These are phyloP conservation scores for Ensete glaucum DNA, from an alignment of 176 grass and related monocot species.

Conservation along the genomic window DNA sequence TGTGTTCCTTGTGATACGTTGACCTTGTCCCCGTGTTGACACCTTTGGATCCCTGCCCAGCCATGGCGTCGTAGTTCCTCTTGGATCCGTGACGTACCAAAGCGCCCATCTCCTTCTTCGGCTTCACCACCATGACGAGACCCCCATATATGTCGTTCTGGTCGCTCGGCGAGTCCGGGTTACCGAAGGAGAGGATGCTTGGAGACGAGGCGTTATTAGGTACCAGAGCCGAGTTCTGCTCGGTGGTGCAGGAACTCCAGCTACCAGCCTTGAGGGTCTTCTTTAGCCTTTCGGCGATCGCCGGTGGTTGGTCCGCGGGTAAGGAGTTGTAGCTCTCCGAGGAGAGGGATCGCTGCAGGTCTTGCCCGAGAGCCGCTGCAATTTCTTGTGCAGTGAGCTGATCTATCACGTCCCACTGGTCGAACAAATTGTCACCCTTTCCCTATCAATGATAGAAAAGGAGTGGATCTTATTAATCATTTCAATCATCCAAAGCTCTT, in stretches of 20 bases:
- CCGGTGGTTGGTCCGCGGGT: neutral
- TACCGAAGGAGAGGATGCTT: slow-evolving; percentile 80
- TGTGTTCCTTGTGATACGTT: slow-evolving; percentile 14
- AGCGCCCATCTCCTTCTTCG: slow-evolving; percentile 47
- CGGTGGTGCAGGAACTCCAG: slow-evolving; percentile 91
- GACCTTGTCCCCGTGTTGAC: neutral
- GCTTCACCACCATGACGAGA: slow-evolving; percentile 26
- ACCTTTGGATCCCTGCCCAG: slow-evolving; percentile 13
- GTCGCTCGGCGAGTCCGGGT: slow-evolving; percentile 11
- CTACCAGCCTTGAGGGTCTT: slow-evolving; percentile 61
- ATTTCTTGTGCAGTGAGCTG: slow-evolving; percentile 75
- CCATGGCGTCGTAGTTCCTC: slow-evolving; percentile 57
- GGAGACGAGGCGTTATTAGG: slow-evolving; percentile 49
- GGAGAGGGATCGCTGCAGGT: slow-evolving; percentile 31
- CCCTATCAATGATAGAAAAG: slow-evolving; percentile 24
- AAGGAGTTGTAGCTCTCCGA: slow-evolving; percentile 29
- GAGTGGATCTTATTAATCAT: neutral
- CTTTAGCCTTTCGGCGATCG: slow-evolving; percentile 27
- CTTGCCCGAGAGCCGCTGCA: slow-evolving; percentile 53
- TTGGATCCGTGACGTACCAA: slow-evolving; percentile 27
- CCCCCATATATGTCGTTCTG: neutral
- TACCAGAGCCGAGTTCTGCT: slow-evolving; percentile 43
- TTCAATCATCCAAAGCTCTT: neutral
- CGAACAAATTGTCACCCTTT: slow-evolving; percentile 74
- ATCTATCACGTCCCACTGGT: slow-evolving; percentile 79